Evolutionary conservation across 768 basidiomycete genomes (phyloP), one percentile per base, ranked within the genome.

Genomic region (Tephrocybe sp.): DNA sequence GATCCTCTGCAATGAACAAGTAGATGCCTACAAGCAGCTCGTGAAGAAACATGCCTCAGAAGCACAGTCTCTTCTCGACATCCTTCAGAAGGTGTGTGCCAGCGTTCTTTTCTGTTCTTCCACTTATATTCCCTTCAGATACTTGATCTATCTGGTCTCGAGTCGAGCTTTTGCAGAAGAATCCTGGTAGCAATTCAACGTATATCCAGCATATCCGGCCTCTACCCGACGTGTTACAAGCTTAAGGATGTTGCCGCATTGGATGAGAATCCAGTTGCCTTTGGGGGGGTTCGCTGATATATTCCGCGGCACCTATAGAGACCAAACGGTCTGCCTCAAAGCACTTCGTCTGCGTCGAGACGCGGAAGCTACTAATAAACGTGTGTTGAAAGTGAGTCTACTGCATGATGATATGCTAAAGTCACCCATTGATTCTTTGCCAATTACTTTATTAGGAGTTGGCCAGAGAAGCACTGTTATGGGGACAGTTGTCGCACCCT

Each of bases 401-500:
- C n/a, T 26, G 3, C 26, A 4, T 26, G 7, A 7, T 3, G 26
- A 7, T 7, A 20, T 9, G 13, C 1, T 16, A 17, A 19, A 39
- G 16, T 10, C 20, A 16, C 11, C 10, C 20, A 5, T 5, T 20
- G 10, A 39, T 17, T 16, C 4, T 39, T 6, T 7, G 8, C 3
- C 30, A 13, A 8, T 32, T 30, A 16, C 13, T 3, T 22, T n/a
- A 2, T 14, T 16, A 49, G 35, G 10, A 30, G 26, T 16, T 43
- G 13, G 38, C 47, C 3, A 48, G 30, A 19, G 47, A 48, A 32
- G 35, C 14, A 10, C 22, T 48, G 13, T 22, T 48, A 3, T 48
- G 47, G 52, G 34, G 46, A 19, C 52, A 53, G 20, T 13, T 53
- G 40, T 33, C 17, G 2, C 52, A 53, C 14, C 38, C 35, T 4